phyloP scores from a whole-genome alignment of 495 filamentous ascomycete species.

The Peziza echinospora region DNA sequence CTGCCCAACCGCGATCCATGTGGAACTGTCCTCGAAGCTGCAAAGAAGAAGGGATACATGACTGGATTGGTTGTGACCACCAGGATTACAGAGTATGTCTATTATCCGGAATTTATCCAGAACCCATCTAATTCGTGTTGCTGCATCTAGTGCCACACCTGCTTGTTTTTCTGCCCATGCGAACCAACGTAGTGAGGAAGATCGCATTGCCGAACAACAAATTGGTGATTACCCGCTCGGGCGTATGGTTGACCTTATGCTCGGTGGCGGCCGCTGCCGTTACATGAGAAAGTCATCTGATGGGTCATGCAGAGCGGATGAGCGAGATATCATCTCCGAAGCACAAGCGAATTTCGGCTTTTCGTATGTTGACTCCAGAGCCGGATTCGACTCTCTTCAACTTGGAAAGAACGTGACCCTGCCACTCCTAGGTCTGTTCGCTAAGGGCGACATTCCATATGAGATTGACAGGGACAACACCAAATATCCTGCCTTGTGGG shows the following conservation, averaged over 20 bases:
- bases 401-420: constrained; percentile 51
- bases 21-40: constrained; percentile 85
- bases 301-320: constrained; percentile 57
- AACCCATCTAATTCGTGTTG: too few species aligned
- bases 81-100: constrained; percentile 49
- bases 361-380: constrained; percentile 47
- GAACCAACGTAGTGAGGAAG: constrained; percentile 54
- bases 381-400: constrained; percentile 56
- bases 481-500: constrained; percentile 68
- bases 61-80: constrained; percentile 93
- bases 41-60: constrained; percentile 71
- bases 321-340: constrained; percentile 42
- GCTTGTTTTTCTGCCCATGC: constrained; percentile 89
- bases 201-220: constrained; percentile 79
- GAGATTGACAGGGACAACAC: constrained; percentile 74
- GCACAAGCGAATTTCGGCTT: constrained; percentile 56
- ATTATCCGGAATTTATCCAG: neutral
- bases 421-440: constrained; percentile 74
- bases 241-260: constrained; percentile 66
- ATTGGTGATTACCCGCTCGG: constrained; percentile 72
- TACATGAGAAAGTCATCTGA: constrained; percentile 62
- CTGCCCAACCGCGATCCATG: constrained; percentile 68
- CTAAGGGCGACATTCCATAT: constrained; percentile 62
- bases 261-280: constrained; percentile 83
- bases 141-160: constrained; percentile 44